A percentile compares a stretch with the other conserved stretches of the same genome.
phyloP scores from a whole-genome alignment of 2,329 filamentous ascomycete species.

The Xylaria sp. region DNA sequence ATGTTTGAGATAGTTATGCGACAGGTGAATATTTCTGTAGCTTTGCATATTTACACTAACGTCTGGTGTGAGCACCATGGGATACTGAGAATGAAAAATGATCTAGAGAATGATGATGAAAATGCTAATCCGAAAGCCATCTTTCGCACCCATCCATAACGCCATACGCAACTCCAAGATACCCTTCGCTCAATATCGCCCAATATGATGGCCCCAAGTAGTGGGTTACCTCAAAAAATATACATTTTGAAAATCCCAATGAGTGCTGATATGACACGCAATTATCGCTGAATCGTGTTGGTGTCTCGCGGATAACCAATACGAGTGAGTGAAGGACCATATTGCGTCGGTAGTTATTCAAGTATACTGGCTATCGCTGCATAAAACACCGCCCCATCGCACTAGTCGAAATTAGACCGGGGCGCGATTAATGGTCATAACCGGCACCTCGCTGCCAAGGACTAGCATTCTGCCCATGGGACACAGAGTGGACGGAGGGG shows the following conservation, averaged over 20 bases:
- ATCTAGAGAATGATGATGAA: slow-evolving; percentile 25
- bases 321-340: slow-evolving; percentile 1
- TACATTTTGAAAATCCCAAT: slow-evolving; percentile 7
- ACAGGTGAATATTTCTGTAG: neutral
- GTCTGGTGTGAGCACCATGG: neutral
- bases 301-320: slow-evolving; percentile 11
- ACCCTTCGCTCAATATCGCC: slow-evolving; percentile 6
- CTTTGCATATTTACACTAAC: neutral
- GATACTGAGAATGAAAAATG: slow-evolving; percentile 10
- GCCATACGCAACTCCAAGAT: slow-evolving; percentile 30
- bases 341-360: slow-evolving; percentile 7
- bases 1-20: neutral
- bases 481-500: slow-evolving; percentile 48
- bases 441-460: slow-evolving; percentile 67
- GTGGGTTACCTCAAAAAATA: neutral
- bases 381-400: neutral
- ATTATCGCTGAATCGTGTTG: neutral
- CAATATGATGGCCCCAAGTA: slow-evolving; percentile 9
- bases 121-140: slow-evolving; percentile 13
- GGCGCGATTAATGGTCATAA: slow-evolving; percentile 53
- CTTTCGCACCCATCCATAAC: slow-evolving; percentile 1
- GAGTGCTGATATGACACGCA: neutral
- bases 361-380: slow-evolving; percentile 8
- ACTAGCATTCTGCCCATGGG: slow-evolving; percentile 52
- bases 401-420: neutral